phyloP scores from a whole-genome alignment of 2,329 filamentous ascomycete species.

The Diplodia corticola region DNA sequence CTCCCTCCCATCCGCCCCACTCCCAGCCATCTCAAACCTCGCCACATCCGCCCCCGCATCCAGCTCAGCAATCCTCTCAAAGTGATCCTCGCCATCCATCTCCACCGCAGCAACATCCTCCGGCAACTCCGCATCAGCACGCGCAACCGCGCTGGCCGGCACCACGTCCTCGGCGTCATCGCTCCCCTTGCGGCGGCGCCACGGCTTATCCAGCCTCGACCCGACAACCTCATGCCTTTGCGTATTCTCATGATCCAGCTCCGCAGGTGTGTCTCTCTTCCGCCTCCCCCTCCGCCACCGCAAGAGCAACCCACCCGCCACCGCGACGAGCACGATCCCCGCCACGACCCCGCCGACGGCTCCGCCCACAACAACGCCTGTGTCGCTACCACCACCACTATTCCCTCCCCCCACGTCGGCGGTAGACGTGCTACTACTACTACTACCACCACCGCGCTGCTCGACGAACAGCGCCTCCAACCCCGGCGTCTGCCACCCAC shows the following conservation, averaged over 20 bases:
- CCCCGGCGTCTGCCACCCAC: not conserved
- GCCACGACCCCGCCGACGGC: constrained; percentile 21
- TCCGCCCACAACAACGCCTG: constrained; percentile 21
- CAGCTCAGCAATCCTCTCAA: not conserved
- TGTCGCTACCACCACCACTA: no score
- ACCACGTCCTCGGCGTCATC: not conserved
- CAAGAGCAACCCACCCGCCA: not conserved
- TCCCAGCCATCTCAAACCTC: not conserved
- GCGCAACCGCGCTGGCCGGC: no score
- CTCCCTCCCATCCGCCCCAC: not conserved
- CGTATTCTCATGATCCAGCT: not conserved
- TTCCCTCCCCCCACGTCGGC: not conserved
- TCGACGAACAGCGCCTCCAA: not conserved
- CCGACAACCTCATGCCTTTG: not conserved
- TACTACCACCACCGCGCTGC: not conserved
- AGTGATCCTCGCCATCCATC: constrained; percentile 3
- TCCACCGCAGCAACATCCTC: not conserved
- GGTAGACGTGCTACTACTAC: no score
- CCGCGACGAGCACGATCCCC: constrained; percentile 3
- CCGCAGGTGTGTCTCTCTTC: not conserved
- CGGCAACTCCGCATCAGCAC: not conserved
- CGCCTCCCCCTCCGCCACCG: not conserved
- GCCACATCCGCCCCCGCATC: not conserved
- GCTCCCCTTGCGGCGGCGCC: not conserved
- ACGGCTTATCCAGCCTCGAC: not conserved